Conservation (phyloP, 345 rosid species). For the Stellera chamaejasme region DNA sequence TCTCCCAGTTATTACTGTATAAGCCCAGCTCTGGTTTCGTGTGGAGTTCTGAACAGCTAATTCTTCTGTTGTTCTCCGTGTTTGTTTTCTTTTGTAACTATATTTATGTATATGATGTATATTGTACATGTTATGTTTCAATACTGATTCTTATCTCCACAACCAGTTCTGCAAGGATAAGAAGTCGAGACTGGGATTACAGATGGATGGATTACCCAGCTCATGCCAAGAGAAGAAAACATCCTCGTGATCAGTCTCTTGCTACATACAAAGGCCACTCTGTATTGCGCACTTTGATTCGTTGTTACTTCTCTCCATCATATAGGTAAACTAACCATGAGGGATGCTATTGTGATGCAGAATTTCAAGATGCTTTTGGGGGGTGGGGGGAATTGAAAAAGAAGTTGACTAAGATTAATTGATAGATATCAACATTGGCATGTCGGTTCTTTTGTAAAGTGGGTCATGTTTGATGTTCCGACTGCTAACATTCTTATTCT, state of each 20-base stretch:
- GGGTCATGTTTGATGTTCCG: too few relatives aligned
- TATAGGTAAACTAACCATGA: constrained; percentile 32
- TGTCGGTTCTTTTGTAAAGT: too few relatives aligned
- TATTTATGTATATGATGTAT: too few relatives aligned
- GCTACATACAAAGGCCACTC: constrained; percentile 62
- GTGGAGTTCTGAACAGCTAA: neutral
- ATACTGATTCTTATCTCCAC: constrained; percentile 11
- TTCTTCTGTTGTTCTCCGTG: neutral
- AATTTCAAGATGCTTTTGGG: too few relatives aligned
- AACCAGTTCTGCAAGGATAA: constrained; percentile 20
- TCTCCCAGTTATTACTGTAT: neutral
- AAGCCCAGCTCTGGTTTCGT: neutral
- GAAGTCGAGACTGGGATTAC: constrained; percentile 44
- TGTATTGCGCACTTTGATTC: constrained; percentile 48
- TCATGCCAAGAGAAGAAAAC: constrained; percentile 29
- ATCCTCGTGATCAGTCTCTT: constrained; percentile 47
- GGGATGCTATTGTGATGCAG: neutral
- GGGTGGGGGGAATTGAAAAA: too few relatives aligned
- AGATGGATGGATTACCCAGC: constrained; percentile 56
- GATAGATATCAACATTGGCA: too few relatives aligned
- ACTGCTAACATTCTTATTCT: too few relatives aligned
- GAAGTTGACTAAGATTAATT: too few relatives aligned
- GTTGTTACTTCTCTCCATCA: constrained; percentile 65
- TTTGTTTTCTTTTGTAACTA: neutral
- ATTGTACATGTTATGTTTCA: too few relatives aligned